Percentiles rank a stretch among this genome's conserved stretches.
These are phyloP conservation scores for Cyberlindnera amylophila DNA, from an alignment of 805 yeast species.

Conservation along the genomic window DNA sequence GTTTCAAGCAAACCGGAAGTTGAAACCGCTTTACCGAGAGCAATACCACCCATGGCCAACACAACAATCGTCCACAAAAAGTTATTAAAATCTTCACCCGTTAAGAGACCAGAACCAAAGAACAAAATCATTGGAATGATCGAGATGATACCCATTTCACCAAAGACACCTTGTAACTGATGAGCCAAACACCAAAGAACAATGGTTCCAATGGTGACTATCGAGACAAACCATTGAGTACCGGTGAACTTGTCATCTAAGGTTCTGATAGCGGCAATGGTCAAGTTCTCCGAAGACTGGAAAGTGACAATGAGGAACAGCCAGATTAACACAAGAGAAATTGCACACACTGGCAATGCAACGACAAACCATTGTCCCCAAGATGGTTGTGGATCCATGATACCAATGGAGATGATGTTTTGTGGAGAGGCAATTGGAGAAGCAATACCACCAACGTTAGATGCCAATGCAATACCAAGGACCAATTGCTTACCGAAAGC, in stretches of 20 bases:
- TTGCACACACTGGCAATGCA: conserved; percentile 71
- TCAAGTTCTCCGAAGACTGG: conserved; percentile 45
- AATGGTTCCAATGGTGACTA: conserved; percentile 69
- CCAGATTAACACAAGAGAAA: conserved; percentile 71
- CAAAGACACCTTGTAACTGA: conserved; percentile 65
- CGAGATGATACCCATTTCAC: conserved; percentile 97
- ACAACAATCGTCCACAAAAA: conserved; percentile 96
- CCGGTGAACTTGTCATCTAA: conserved; percentile 65
- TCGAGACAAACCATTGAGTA: conserved; percentile 71
- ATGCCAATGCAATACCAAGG: conserved; percentile 88
- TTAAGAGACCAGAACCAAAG: conserved; percentile 84
- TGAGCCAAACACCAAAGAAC: conserved; percentile 87
- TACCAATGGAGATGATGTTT: conserved; percentile 83
- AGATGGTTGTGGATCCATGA: conserved; percentile 77
- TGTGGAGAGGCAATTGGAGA: conserved; percentile 98
- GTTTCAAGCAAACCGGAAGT: conserved; percentile 82
- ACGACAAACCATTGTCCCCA: conserved; percentile 96
- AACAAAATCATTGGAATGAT: conserved; percentile 85
- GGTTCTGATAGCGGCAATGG: conserved; percentile 43
- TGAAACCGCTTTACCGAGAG: conserved; percentile 91
- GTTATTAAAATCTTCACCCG: conserved; percentile 89
- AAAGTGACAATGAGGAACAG: conserved; percentile 62
- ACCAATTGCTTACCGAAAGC: conserved; percentile 80
- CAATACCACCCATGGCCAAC: conserved; percentile 97
- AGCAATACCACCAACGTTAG: conserved; percentile 94